Conservation (phyloP, 495 filamentous ascomycete genomes). For the Tuber calosporum region DNA sequence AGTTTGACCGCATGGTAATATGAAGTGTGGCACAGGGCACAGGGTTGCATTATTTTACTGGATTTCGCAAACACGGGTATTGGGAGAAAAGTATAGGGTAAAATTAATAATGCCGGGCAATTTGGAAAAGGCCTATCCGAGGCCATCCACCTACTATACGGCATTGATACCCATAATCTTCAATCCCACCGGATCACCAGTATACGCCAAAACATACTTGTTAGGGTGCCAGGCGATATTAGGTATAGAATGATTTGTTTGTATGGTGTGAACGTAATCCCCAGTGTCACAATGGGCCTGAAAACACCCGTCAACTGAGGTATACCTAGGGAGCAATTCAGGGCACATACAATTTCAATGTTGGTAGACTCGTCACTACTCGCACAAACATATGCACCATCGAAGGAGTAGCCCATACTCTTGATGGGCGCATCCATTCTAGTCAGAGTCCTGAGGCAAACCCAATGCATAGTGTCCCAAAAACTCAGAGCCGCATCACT, state of each 20-base stretch:
- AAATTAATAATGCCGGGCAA: not conserved
- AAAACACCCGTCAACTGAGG: constrained; percentile 17
- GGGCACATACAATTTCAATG: constrained; percentile 53
- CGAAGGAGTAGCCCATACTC: constrained; percentile 57
- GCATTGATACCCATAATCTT: constrained; percentile 61
- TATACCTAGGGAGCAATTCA: not conserved
- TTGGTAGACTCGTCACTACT: constrained; percentile 83
- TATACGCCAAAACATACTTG: constrained; percentile 82
- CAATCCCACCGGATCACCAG: constrained; percentile 68
- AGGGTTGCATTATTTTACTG: constrained; percentile 4
- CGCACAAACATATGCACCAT: constrained; percentile 68
- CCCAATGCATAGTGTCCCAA: constrained; percentile 91
- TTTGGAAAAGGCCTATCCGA: not conserved
- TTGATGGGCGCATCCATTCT: constrained; percentile 71
- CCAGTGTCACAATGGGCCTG: constrained; percentile 82
- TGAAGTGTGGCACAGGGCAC: not conserved
- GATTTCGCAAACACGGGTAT: not conserved
- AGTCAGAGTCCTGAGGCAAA: constrained; percentile 72
- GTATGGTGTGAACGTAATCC: constrained; percentile 72
- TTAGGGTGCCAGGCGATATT: constrained; percentile 85
- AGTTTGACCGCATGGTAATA: not conserved
- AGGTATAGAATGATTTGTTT: constrained; percentile 56
- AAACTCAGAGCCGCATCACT: constrained; percentile 80
- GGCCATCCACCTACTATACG: not conserved
- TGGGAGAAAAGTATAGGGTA: not conserved